Percentiles rank a stretch among this genome's conserved stretches.
phyloP scores from a whole-genome alignment of 2,329 filamentous ascomycete species.

The Penicillium sp. region DNA sequence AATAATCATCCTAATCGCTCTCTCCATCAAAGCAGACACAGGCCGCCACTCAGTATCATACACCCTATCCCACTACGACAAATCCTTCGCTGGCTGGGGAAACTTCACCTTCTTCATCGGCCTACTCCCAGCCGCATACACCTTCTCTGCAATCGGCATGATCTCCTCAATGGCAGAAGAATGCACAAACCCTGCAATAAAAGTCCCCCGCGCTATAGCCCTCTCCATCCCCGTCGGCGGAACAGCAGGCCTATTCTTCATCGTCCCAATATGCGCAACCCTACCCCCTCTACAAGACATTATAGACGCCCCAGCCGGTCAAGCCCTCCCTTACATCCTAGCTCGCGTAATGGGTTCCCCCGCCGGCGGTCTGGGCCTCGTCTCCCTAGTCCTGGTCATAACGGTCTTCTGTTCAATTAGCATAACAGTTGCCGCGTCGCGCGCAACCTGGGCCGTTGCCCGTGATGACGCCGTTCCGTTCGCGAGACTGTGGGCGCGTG shows the following conservation, averaged over 20 bases:
- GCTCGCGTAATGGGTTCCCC: conserved; percentile 49
- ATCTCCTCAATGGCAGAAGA: conserved; percentile 62
- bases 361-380: conserved; percentile 48
- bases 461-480: conserved; percentile 46
- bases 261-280: conserved; percentile 50
- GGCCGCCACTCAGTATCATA: conserved; percentile 53
- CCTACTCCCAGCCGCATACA: conserved; percentile 57
- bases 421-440: conserved; percentile 52
- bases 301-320: conserved; percentile 44
- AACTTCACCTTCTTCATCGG: conserved; percentile 63
- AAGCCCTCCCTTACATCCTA: conserved; percentile 54
- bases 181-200: conserved; percentile 51
- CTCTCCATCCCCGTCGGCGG: conserved; percentile 54
- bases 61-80: conserved; percentile 58
- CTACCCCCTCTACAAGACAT: conserved; percentile 39
- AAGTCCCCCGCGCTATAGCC: conserved; percentile 52
- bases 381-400: conserved; percentile 51
- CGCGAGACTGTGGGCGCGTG: conserved; percentile 36
- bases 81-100: conserved; percentile 56
- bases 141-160: conserved; percentile 61
- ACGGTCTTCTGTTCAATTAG: conserved; percentile 55
- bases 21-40: conserved; percentile 54
- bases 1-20: conserved; percentile 55
- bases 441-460: conserved; percentile 48
- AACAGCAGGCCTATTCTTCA: conserved; percentile 54